Percentiles rank a stretch among this genome's conserved stretches.
Evolutionary conservation across 176 grass and related monocot species (phyloP).

Genomic region (Pontederia paniculata): DNA sequence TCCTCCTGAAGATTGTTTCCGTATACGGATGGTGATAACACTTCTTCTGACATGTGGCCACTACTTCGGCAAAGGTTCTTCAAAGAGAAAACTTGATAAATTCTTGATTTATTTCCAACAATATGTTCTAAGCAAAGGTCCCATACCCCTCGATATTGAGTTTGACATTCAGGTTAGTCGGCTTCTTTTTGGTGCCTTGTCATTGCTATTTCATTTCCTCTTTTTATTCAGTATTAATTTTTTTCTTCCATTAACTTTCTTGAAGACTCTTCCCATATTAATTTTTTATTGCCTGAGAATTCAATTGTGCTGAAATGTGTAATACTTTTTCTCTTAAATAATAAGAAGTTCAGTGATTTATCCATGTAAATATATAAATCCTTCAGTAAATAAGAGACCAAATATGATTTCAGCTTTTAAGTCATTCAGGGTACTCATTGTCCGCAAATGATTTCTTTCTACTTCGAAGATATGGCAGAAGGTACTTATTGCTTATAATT

Average conservation of each 20-base stretch:
- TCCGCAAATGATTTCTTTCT: too few relatives aligned
- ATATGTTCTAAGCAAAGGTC: conserved; percentile 89
- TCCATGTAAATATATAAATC: too few relatives aligned
- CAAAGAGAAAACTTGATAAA: conserved; percentile 86
- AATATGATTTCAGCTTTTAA: too few relatives aligned
- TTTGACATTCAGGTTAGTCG: conserved; percentile 93
- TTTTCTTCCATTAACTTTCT: too few relatives aligned
- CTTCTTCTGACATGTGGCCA: conserved; percentile 91
- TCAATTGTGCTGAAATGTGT: too few relatives aligned
- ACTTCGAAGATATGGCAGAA: too few relatives aligned
- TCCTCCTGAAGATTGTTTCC: conserved; percentile 97
- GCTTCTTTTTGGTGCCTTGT: conserved; percentile 13
- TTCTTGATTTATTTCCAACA: conserved; percentile 98
- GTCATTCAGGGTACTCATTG: too few relatives aligned
- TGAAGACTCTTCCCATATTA: too few relatives aligned
- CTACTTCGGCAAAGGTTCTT: conserved; percentile 79
- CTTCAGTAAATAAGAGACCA: too few relatives aligned
- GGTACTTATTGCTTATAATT: conserved; percentile 7
- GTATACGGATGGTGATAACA: conserved; percentile 86
- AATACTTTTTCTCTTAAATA: too few relatives aligned
- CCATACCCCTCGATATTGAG: conserved; percentile 94
- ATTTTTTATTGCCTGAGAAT: too few relatives aligned
- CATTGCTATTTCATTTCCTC: neutral
- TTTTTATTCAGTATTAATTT: neutral
- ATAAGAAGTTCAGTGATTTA: too few relatives aligned